phyloP scores from a whole-genome alignment of 2,329 filamentous ascomycete genomes.

The Didymosphaeria variabile region DNA sequence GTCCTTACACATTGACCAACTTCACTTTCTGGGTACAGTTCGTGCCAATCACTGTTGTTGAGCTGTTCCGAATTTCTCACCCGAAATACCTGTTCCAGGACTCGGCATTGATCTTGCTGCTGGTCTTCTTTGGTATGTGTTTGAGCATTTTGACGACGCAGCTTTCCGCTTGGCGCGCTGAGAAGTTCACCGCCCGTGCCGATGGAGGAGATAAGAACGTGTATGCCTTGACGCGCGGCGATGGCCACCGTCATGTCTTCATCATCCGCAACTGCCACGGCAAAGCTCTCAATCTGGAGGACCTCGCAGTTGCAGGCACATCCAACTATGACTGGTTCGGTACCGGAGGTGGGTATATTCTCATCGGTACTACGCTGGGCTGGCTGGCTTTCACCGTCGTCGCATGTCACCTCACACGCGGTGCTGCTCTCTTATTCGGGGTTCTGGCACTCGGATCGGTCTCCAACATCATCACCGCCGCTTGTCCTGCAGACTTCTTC shows the following conservation, averaged over 20 bases:
- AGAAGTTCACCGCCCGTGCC: conserved; percentile 4
- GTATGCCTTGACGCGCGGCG: conserved; percentile 15
- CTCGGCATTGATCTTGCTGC: background rate
- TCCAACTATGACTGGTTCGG: conserved; percentile 11
- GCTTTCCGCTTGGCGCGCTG: background rate
- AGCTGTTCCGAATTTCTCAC: too few relatives aligned
- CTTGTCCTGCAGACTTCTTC: background rate
- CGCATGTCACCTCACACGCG: background rate
- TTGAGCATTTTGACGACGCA: background rate
- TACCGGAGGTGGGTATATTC: background rate
- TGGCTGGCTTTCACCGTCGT: conserved; percentile 11
- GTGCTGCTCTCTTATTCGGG: conserved; percentile 1
- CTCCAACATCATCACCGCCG: conserved; percentile 4
- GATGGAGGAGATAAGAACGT: conserved; percentile 1
- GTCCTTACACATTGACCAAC: background rate
- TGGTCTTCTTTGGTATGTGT: background rate
- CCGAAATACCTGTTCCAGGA: too few relatives aligned
- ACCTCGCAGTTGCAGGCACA: conserved; percentile 7
- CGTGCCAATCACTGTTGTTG: background rate
- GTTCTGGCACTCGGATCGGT: conserved; percentile 9
- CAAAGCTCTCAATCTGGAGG: conserved; percentile 7
- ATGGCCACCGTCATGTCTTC: conserved; percentile 16
- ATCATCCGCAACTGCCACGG: conserved; percentile 9
- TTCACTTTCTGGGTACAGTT: background rate
- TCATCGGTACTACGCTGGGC: background rate